phyloP scores from a whole-genome alignment of 352 stramenopile genomes.

The Peronosclerospora sorghi region DNA sequence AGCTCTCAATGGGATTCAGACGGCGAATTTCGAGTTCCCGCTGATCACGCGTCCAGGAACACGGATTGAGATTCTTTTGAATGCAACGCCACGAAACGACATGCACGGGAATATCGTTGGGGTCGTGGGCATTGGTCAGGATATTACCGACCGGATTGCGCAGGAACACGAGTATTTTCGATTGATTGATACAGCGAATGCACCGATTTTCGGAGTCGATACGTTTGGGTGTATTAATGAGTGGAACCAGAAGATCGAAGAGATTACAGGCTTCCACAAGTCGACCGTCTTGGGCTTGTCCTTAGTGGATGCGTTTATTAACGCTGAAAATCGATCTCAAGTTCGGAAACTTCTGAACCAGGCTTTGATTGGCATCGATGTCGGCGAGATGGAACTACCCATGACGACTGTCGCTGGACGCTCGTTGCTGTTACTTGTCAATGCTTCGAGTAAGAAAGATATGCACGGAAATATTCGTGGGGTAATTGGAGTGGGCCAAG shows the following conservation, averaged over 20 bases:
- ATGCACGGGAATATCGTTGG: slow-evolving; percentile 74
- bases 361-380: slow-evolving; percentile 54
- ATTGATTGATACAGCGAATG: slow-evolving; percentile 66
- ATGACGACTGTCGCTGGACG: slow-evolving; percentile 41
- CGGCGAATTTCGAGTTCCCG: slow-evolving; percentile 82
- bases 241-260: slow-evolving; percentile 69
- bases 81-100: slow-evolving; percentile 59
- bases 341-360: slow-evolving; percentile 48
- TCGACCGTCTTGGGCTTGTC: slow-evolving; percentile 39
- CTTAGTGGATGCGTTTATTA: slow-evolving; percentile 53
- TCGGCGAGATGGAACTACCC: slow-evolving; percentile 57
- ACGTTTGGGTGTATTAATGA: slow-evolving; percentile 63
- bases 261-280: slow-evolving; percentile 65
- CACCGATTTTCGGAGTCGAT: slow-evolving; percentile 67
- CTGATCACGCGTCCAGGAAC: slow-evolving; percentile 64
- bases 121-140: slow-evolving; percentile 78
- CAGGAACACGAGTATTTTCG: slow-evolving; percentile 74
- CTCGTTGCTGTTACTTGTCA: slow-evolving; percentile 44
- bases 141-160: slow-evolving; percentile 69
- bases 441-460: slow-evolving; percentile 70
- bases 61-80: slow-evolving; percentile 67
- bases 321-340: slow-evolving; percentile 33
- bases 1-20: slow-evolving; percentile 54
- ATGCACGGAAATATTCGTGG: slow-evolving; percentile 81
- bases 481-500: slow-evolving; percentile 82